These are phyloP conservation scores for Dichomitus squalens DNA, from an alignment of 1,284 basidiomycete species.

Conservation along the genomic window DNA sequence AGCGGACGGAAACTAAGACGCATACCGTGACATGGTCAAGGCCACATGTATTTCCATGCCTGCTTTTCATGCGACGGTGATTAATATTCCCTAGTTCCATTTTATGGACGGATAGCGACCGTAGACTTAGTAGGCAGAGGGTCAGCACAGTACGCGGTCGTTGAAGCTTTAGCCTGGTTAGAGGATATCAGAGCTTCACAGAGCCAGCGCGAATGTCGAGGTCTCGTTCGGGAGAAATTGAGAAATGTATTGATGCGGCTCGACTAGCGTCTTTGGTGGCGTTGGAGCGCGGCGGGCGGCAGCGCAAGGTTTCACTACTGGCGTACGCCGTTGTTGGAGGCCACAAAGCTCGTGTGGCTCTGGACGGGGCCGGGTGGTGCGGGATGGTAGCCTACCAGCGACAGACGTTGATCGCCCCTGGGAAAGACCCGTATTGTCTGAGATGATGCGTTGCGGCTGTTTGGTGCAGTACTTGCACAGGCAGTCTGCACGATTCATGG, in stretches of 20 bases:
- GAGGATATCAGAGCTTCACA: no score
- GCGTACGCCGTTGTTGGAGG: constrained; percentile 4
- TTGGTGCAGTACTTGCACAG: constrained; percentile 80
- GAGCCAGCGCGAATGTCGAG: constrained; percentile 60
- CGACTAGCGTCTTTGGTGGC: constrained; percentile 39
- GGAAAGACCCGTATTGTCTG: constrained; percentile 51
- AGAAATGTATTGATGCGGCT: constrained; percentile 53
- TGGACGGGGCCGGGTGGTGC: constrained; percentile 7
- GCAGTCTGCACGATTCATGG: constrained; percentile 53
- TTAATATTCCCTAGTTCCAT: no score
- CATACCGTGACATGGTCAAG: no score
- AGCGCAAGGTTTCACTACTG: constrained; percentile 46
- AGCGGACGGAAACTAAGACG: no score
- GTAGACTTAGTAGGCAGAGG: no score
- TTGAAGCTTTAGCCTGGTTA: no score
- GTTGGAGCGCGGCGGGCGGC: constrained; percentile 56
- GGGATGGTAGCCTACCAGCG: constrained; percentile 6
- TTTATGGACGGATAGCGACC: no score
- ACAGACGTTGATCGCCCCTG: constrained; percentile 18
- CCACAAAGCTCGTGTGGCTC: constrained; percentile 21
- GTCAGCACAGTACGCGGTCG: no score
- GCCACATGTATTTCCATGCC: no score
- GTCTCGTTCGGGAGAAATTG: constrained; percentile 60
- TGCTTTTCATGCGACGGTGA: no score
- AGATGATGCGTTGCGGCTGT: constrained; percentile 68